These are phyloP conservation scores for Pinus albicaulis DNA, from an alignment of 75 land plant species.

Conservation along the genomic window DNA sequence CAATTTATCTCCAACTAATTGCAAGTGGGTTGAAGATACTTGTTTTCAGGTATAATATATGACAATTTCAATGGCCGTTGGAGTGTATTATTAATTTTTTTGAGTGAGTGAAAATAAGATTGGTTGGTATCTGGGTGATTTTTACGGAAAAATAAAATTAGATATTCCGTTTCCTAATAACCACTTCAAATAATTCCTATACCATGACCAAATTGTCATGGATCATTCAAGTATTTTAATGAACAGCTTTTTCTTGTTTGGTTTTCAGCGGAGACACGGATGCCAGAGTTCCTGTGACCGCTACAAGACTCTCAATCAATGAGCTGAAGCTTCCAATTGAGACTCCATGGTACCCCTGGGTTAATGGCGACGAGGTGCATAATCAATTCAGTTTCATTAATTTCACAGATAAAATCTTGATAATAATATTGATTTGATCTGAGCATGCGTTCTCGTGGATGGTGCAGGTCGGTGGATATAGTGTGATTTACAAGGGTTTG, in stretches of 20 bases:
- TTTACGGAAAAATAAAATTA: too few relatives aligned
- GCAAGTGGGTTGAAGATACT: slow-evolving; percentile 72
- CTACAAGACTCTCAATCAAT: slow-evolving; percentile 27
- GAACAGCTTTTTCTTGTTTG: background rate
- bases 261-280: slow-evolving; percentile 62
- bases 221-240: too few relatives aligned
- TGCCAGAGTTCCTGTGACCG: slow-evolving; percentile 37
- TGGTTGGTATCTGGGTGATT: too few relatives aligned
- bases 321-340: slow-evolving; percentile 23
- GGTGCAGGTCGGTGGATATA: slow-evolving; percentile 57
- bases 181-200: too few relatives aligned
- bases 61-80: background rate
- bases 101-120: too few relatives aligned
- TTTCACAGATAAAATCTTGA: background rate
- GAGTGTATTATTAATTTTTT: too few relatives aligned
- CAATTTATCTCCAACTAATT: slow-evolving; percentile 79
- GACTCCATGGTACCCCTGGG: slow-evolving; percentile 44
- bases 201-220: too few relatives aligned
- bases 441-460: background rate
- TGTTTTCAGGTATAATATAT: slow-evolving; percentile 64
- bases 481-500: slow-evolving; percentile 51
- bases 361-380: slow-evolving; percentile 3
- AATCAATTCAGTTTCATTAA: background rate
- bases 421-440: background rate
- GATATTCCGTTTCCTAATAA: too few relatives aligned